These are phyloP conservation scores for Curvularia eragrostidis DNA, from an alignment of 2,329 filamentous ascomycete genomes.

Conservation along the genomic window DNA sequence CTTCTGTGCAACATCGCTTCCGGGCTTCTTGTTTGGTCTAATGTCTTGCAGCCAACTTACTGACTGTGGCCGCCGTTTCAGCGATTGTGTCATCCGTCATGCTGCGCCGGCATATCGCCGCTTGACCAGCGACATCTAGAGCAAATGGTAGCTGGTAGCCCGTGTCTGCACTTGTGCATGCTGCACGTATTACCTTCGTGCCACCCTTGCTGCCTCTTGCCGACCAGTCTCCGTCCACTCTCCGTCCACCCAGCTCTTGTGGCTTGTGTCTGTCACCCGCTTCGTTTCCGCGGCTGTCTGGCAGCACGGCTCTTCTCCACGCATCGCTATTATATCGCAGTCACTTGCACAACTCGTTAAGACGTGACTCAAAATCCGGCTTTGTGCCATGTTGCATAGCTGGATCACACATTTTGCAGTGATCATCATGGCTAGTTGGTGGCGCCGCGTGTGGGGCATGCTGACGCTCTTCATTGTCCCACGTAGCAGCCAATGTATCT, in stretches of 20 bases:
- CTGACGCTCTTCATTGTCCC: slow-evolving; percentile 22
- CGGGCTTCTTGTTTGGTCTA: slow-evolving; percentile 30
- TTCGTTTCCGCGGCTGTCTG: slow-evolving; percentile 19
- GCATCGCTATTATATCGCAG: slow-evolving; percentile 3
- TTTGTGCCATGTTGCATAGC: neutral
- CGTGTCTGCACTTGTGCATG: slow-evolving; percentile 6
- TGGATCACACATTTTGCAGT: slow-evolving; percentile 5
- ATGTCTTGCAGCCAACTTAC: slow-evolving; percentile 39
- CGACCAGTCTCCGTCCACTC: slow-evolving; percentile 8
- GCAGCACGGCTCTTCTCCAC: slow-evolving; percentile 8
- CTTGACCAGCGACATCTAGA: slow-evolving; percentile 24
- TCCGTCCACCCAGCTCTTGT: slow-evolving; percentile 11
- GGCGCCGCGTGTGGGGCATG: slow-evolving; percentile 12
- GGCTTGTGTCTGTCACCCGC: slow-evolving; percentile 19
- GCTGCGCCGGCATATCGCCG: slow-evolving; percentile 26
- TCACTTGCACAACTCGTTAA: neutral
- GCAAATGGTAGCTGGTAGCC: slow-evolving; percentile 19
- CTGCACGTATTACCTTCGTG: slow-evolving; percentile 18
- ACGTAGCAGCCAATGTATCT: slow-evolving; percentile 17
- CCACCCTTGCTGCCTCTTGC: slow-evolving; percentile 24
- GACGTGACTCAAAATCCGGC: neutral
- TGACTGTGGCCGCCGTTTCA: slow-evolving; percentile 29
- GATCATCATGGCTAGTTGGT: slow-evolving; percentile 8
- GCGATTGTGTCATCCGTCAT: slow-evolving; percentile 24
- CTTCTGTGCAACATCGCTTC: slow-evolving; percentile 36